These are phyloP conservation scores for Chenopodium berlandieri DNA, from an alignment of 148 eudicot genomes.

Conservation along the genomic window DNA sequence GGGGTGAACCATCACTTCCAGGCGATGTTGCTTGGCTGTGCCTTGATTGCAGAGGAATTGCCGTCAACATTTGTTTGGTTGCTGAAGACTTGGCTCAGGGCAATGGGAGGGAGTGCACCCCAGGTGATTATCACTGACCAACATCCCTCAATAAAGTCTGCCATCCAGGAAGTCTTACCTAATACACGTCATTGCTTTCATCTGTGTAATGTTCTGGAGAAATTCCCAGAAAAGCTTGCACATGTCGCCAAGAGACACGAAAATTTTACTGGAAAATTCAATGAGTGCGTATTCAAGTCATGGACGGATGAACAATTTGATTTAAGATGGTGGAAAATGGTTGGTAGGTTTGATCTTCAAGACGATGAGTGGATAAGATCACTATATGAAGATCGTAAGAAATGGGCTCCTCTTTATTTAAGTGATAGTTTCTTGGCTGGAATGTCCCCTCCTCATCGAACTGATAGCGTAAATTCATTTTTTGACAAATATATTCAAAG, in stretches of 20 bases:
- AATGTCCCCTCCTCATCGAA: slow-evolving; percentile 42
- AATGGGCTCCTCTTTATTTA: slow-evolving; percentile 44
- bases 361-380: slow-evolving; percentile 45
- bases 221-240: slow-evolving; percentile 40
- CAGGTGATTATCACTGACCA: slow-evolving; percentile 41
- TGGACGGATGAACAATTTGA: slow-evolving; percentile 52
- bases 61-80: slow-evolving; percentile 47
- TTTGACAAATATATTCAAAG: slow-evolving; percentile 52
- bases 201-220: slow-evolving; percentile 47
- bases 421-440: slow-evolving; percentile 48
- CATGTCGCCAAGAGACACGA: slow-evolving; percentile 34
- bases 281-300: slow-evolving; percentile 52
- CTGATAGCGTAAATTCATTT: slow-evolving; percentile 44
- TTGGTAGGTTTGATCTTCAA: slow-evolving; percentile 50
- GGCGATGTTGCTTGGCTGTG: slow-evolving; percentile 50
- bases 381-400: slow-evolving; percentile 49
- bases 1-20: slow-evolving; percentile 59
- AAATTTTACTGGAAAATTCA: slow-evolving; percentile 38
- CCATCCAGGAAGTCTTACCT: slow-evolving; percentile 43
- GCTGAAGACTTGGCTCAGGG: slow-evolving; percentile 55
- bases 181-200: slow-evolving; percentile 47
- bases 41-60: slow-evolving; percentile 48
- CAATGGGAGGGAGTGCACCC: slow-evolving; percentile 49
- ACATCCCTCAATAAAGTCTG: slow-evolving; percentile 39
- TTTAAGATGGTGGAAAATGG: slow-evolving; percentile 53